phyloP scores from a whole-genome alignment of 495 filamentous ascomycete species.

The Podospora pseudoanserina region DNA sequence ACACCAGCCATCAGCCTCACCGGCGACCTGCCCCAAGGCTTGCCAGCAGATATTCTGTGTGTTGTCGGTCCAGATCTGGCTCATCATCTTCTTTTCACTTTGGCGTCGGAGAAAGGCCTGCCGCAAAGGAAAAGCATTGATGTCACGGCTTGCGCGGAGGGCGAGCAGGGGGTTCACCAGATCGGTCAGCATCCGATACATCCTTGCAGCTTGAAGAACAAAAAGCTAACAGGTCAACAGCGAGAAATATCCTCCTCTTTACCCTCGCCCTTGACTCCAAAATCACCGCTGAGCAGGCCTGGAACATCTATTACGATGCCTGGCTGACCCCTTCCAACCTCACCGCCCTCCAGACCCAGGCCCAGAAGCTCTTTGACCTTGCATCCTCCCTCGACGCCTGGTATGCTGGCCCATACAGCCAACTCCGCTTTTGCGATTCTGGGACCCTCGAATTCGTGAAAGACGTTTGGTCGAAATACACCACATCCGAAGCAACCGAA shows the following conservation, averaged over 20 bases:
- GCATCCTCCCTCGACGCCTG: slow-evolving; percentile 37
- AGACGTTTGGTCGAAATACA: slow-evolving; percentile 30
- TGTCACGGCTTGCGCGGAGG: slow-evolving; percentile 42
- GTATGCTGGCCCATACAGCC: slow-evolving; percentile 35
- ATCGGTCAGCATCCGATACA: slow-evolving; percentile 20
- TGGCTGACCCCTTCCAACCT: slow-evolving; percentile 40
- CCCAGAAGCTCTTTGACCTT: slow-evolving; percentile 36
- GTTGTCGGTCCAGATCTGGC: slow-evolving; percentile 51
- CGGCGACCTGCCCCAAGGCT: slow-evolving; percentile 43
- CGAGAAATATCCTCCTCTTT: slow-evolving; percentile 51
- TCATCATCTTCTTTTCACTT: slow-evolving; percentile 50
- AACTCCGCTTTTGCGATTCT: slow-evolving; percentile 36
- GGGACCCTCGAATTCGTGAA: slow-evolving; percentile 33
- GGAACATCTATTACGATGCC: slow-evolving; percentile 55
- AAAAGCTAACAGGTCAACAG: slow-evolving; percentile 22
- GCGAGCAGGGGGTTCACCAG: background rate
- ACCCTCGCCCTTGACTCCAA: slow-evolving; percentile 42
- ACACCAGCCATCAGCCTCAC: slow-evolving; percentile 51
- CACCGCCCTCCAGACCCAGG: slow-evolving; percentile 35
- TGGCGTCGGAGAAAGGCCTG: slow-evolving; percentile 29
- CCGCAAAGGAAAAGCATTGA: slow-evolving; percentile 28
- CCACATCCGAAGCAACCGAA: slow-evolving; percentile 9
- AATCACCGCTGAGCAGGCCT: slow-evolving; percentile 33
- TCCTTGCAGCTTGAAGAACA: background rate
- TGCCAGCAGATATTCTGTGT: slow-evolving; percentile 46